phyloP scores from a whole-genome alignment of 495 filamentous ascomycete genomes.

The Neurospora sp. region DNA sequence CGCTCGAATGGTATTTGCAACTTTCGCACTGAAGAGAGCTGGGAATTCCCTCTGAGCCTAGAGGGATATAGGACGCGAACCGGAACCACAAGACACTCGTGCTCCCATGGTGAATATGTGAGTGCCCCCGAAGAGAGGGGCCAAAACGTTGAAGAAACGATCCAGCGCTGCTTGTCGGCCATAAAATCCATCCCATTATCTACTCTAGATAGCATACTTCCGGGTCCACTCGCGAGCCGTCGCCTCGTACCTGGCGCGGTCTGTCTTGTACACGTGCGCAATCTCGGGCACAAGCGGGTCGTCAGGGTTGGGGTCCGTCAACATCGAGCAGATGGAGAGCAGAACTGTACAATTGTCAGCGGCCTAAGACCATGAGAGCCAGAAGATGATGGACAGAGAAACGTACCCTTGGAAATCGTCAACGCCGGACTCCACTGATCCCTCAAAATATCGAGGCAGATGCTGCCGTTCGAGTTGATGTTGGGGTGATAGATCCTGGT shows the following conservation, averaged over 20 bases:
- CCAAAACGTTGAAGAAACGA: constrained; percentile 1
- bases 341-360: constrained; percentile 49
- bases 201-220: constrained; percentile 80
- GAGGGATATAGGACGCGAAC: background rate
- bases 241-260: constrained; percentile 86
- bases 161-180: constrained; percentile 1
- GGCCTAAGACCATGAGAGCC: background rate
- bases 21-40: background rate
- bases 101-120: background rate
- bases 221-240: constrained; percentile 97
- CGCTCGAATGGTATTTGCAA: background rate
- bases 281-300: constrained; percentile 98
- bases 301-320: constrained; percentile 98
- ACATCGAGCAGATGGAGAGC: constrained; percentile 98
- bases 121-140: background rate
- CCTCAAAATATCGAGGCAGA: constrained; percentile 94
- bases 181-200: constrained; percentile 1
- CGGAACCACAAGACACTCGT: background rate
- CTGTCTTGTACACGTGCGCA: constrained; percentile 99
- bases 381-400: background rate
- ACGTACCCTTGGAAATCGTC: constrained; percentile 93
- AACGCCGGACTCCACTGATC: constrained; percentile 99
- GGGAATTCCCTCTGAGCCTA: background rate
- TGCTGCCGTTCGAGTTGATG: constrained; percentile 99
- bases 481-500: constrained; percentile 99